These are phyloP conservation scores for Dactylellina cionopaga DNA, from an alignment of 2,329 filamentous ascomycete genomes.

Conservation along the genomic window DNA sequence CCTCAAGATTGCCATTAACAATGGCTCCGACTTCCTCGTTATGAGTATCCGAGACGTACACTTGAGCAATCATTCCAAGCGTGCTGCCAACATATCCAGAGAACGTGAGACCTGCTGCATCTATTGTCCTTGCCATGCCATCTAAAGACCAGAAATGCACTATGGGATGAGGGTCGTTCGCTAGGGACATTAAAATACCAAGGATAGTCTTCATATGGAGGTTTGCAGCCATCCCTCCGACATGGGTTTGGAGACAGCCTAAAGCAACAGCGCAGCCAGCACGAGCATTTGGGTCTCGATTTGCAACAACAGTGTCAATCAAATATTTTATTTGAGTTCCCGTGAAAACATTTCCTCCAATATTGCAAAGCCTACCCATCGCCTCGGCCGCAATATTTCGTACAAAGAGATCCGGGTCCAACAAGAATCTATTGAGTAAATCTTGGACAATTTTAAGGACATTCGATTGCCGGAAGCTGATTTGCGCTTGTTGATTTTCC, in stretches of 20 bases:
- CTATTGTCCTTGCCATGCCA: conserved; percentile 83
- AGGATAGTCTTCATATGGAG: conserved; percentile 96
- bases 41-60: conserved; percentile 91
- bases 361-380: conserved; percentile 83
- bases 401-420: conserved; percentile 85
- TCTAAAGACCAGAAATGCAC: conserved; percentile 98
- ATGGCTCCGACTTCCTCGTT: conserved; percentile 82
- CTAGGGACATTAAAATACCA: conserved; percentile 97
- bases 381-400: conserved; percentile 86
- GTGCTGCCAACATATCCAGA: conserved; percentile 89
- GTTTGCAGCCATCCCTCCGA: conserved; percentile 96
- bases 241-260: conserved; percentile 91
- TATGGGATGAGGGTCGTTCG: conserved; percentile 91
- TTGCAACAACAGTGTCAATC: conserved; percentile 91
- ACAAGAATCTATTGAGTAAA: conserved; percentile 81
- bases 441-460: conserved; percentile 61
- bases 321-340: conserved; percentile 89
- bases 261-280: conserved; percentile 94
- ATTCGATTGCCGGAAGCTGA: conserved; percentile 53
- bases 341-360: conserved; percentile 86
- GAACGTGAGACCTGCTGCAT: conserved; percentile 91
- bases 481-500: conserved; percentile 50
- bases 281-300: conserved; percentile 89
- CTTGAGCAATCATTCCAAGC: conserved; percentile 89
- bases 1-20: conserved; percentile 88